These are phyloP conservation scores for Nematocida sp. DNA, from an alignment of 371 early-diverging fungal genomes.

Conservation along the genomic window DNA sequence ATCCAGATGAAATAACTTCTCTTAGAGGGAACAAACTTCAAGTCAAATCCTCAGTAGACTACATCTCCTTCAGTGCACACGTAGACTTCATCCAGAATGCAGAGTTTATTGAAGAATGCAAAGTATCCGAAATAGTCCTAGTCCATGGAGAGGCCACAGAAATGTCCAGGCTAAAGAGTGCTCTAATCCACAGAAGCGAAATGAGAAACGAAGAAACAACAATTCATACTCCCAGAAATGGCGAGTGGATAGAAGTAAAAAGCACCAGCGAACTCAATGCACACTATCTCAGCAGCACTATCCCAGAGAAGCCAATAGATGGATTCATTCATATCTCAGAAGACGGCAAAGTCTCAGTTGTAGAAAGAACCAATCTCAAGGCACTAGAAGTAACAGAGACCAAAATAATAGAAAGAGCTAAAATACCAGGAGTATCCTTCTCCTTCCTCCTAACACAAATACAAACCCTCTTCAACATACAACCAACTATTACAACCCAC, in stretches of 20 bases:
- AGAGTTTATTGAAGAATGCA: slow-evolving; percentile 89
- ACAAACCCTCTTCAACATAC: not conserved
- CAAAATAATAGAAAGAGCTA: slow-evolving; percentile 19
- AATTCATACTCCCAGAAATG: slow-evolving; percentile 81
- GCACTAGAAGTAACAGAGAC: slow-evolving; percentile 22
- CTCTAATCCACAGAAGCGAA: slow-evolving; percentile 74
- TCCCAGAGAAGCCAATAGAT: not conserved
- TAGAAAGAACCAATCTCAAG: slow-evolving; percentile 4
- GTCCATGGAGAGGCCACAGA: slow-evolving; percentile 97
- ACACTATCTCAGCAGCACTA: slow-evolving; percentile 11
- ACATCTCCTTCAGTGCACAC: slow-evolving; percentile 96
- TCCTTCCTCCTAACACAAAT: not conserved
- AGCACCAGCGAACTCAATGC: slow-evolving; percentile 68
- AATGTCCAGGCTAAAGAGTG: slow-evolving; percentile 86
- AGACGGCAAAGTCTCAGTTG: slow-evolving; percentile 42
- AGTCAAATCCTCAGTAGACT: slow-evolving; percentile 80
- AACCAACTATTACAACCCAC: not conserved
- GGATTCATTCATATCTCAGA: slow-evolving; percentile 49
- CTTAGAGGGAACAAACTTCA: slow-evolving; percentile 81
- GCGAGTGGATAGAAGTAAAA: slow-evolving; percentile 78
- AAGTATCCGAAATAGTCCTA: slow-evolving; percentile 83
- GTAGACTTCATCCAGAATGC: slow-evolving; percentile 96
- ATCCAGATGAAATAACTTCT: slow-evolving; percentile 78
- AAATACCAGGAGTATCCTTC: slow-evolving; percentile 32
- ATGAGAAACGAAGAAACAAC: slow-evolving; percentile 73